Conservation (phyloP, 2,329 filamentous ascomycete species). For the Fusarium robinianum region DNA sequence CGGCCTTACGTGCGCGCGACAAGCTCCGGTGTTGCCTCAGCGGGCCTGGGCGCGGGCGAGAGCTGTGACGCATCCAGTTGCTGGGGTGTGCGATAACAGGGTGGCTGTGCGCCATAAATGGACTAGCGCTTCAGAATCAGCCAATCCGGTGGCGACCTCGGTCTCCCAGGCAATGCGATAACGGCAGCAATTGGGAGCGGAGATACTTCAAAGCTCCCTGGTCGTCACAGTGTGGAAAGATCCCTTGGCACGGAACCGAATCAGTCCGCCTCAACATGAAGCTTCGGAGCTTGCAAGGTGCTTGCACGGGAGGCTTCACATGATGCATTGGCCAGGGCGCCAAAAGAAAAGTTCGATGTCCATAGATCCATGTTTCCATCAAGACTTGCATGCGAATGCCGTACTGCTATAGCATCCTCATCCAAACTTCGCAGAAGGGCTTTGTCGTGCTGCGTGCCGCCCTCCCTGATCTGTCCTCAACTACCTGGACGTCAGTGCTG, state of each 20-base stretch:
- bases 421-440: too few species aligned
- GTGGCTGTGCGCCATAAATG: conserved; percentile 33
- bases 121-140: conserved; percentile 25
- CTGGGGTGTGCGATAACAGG: conserved; percentile 40
- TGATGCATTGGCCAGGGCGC: too few species aligned
- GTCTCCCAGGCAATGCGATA: conserved; percentile 44
- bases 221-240: conserved; percentile 29
- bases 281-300: conserved; percentile 14
- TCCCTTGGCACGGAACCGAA: conserved; percentile 12
- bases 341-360: too few species aligned
- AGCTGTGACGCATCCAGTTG: conserved; percentile 43
- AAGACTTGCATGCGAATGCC: too few species aligned
- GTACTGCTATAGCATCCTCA: too few species aligned
- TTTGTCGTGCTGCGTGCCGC: too few species aligned
- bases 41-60: conserved; percentile 33
- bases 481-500: too few species aligned
- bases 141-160: conserved; percentile 33
- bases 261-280: conserved; percentile 14
- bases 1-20: conserved; percentile 38
- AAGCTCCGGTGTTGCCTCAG: conserved; percentile 43
- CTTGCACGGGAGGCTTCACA: too few species aligned
- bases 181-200: conserved; percentile 29
- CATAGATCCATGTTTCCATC: too few species aligned
- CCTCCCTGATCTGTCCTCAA: too few species aligned
- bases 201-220: conserved; percentile 35